A percentile compares a stretch with the other conserved stretches of the same genome.
Evolutionary conservation across 305 asterid species (phyloP).

Genomic region (Fraxinus xanthoxyloides): DNA sequence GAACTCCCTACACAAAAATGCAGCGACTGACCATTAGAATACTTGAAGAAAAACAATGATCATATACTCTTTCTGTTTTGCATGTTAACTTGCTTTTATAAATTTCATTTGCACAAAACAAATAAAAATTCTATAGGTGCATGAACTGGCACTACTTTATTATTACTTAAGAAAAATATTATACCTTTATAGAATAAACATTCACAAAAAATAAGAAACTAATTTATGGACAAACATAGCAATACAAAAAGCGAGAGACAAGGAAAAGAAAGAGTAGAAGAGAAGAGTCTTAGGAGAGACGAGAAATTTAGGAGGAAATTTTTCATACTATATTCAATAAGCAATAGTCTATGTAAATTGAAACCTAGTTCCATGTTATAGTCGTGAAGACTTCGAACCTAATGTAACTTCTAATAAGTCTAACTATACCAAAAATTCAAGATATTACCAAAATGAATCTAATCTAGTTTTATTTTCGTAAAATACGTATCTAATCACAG

Average conservation of each 20-base stretch:
- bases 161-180: not conserved
- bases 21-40: not conserved
- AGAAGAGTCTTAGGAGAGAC: not conserved
- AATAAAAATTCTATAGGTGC: not conserved
- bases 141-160: not conserved
- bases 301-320: not conserved
- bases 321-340: not conserved
- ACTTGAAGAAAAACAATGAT: not conserved
- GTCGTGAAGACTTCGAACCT: not conserved
- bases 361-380: not conserved
- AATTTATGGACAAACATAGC: not conserved
- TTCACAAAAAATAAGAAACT: not conserved
- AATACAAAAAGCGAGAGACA: not conserved
- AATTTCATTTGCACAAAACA: not conserved
- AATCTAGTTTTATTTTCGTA: not conserved
- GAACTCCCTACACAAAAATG: constrained; percentile 68
- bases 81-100: not conserved
- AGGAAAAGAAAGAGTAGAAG: not conserved
- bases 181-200: not conserved
- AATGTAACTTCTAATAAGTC: not conserved
- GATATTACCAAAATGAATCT: not conserved
- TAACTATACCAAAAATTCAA: not conserved
- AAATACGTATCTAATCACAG: not conserved
- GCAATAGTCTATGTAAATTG: not conserved
- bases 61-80: not conserved